Evolutionary conservation across 805 yeast species (phyloP).

Genomic region (Candida oleophila): DNA sequence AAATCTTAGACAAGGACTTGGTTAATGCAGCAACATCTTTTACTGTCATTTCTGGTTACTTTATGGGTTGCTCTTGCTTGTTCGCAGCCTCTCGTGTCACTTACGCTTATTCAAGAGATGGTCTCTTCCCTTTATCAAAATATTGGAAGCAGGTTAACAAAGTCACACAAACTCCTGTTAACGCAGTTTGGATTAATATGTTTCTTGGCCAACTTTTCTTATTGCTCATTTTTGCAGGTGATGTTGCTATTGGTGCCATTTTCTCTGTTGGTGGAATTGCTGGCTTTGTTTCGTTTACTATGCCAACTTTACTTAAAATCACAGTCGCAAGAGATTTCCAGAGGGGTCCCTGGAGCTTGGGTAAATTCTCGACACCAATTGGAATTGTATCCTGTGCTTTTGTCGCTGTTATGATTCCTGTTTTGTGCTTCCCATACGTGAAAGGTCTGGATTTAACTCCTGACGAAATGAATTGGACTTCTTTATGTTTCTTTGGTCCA

Average conservation of each 20-base stretch:
- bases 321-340: constrained; percentile 54
- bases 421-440: constrained; percentile 54
- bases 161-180: constrained; percentile 58
- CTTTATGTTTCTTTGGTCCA: constrained; percentile 59
- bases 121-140: constrained; percentile 58
- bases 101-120: constrained; percentile 67
- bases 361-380: constrained; percentile 46
- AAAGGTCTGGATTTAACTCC: constrained; percentile 36
- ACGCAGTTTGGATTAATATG: constrained; percentile 62
- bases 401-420: constrained; percentile 56
- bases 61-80: constrained; percentile 48
- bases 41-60: constrained; percentile 39
- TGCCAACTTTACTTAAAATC: constrained; percentile 60
- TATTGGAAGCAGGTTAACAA: constrained; percentile 50
- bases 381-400: constrained; percentile 51
- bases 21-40: constrained; percentile 36
- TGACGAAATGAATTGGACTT: constrained; percentile 62
- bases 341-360: constrained; percentile 70
- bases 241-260: constrained; percentile 65
- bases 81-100: constrained; percentile 67
- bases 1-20: constrained; percentile 41
- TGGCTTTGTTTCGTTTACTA: constrained; percentile 63
- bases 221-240: constrained; percentile 61
- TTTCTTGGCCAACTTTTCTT: constrained; percentile 54
- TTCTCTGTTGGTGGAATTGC: constrained; percentile 74